Conservation (phyloP, 345 rosid species). For the Erysimum cheiranthoides region DNA sequence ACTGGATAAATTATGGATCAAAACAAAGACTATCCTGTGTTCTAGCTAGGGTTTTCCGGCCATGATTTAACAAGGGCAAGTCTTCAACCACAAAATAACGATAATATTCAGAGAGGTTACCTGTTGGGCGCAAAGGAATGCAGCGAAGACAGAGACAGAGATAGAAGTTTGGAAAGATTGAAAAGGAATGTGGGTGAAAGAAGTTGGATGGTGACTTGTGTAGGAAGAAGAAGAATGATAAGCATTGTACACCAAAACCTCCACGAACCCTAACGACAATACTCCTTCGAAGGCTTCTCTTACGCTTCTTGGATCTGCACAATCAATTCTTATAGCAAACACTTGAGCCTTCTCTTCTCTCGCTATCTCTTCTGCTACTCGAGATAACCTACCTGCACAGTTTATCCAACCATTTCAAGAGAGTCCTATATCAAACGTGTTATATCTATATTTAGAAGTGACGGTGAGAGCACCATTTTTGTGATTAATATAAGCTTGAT, state of each 20-base stretch:
- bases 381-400: slow-evolving; percentile 66
- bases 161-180: slow-evolving; percentile 83
- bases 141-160: slow-evolving; percentile 73
- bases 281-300: slow-evolving; percentile 97
- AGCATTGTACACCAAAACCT: slow-evolving; percentile 91
- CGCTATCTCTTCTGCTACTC: slow-evolving; percentile 94
- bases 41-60: neutral
- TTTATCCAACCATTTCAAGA: neutral
- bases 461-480: slow-evolving; percentile 4
- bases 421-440: neutral
- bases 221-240: slow-evolving; percentile 54
- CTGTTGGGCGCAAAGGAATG: slow-evolving; percentile 92
- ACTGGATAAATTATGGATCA: neutral
- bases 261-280: slow-evolving; percentile 85
- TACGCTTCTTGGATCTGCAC: slow-evolving; percentile 81
- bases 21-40: neutral
- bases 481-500: neutral
- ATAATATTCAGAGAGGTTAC: slow-evolving; percentile 25
- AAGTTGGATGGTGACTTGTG: slow-evolving; percentile 55
- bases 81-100: neutral
- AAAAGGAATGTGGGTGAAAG: slow-evolving; percentile 66
- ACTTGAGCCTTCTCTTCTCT: slow-evolving; percentile 94
- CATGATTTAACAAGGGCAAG: neutral
- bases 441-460: neutral
- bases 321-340: slow-evolving; percentile 92